A percentile compares a stretch with the other conserved stretches of the same genome.
phyloP scores from a whole-genome alignment of 2,329 filamentous ascomycete genomes.

The Thielaviopsis cerberus region DNA sequence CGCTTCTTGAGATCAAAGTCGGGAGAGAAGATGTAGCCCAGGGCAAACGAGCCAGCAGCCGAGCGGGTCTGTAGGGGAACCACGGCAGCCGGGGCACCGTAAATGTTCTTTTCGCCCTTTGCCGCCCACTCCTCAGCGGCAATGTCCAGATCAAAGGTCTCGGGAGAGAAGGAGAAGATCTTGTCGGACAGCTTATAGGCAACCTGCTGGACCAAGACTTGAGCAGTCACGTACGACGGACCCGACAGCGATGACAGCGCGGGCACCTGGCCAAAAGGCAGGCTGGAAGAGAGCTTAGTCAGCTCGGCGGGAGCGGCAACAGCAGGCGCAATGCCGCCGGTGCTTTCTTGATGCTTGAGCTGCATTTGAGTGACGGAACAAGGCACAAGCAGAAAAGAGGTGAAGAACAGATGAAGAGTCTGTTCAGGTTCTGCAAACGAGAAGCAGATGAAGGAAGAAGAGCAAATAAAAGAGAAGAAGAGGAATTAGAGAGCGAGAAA shows the following conservation, averaged over 20 bases:
- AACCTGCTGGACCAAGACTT: conserved; percentile 87
- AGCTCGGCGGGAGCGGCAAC: conserved; percentile 5
- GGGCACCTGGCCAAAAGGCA: conserved; percentile 39
- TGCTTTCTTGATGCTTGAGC: conserved; percentile 12
- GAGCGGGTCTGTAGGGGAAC: conserved; percentile 69
- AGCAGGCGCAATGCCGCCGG: conserved; percentile 7
- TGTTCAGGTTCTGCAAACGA: background rate
- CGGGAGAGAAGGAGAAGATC: conserved; percentile 89
- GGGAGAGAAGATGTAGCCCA: conserved; percentile 94
- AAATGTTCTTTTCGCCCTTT: conserved; percentile 54
- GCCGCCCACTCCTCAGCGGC: conserved; percentile 63
- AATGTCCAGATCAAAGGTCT: conserved; percentile 77
- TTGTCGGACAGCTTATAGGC: conserved; percentile 91
- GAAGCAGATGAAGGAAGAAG: background rate
- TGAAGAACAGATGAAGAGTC: background rate
- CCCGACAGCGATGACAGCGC: conserved; percentile 49
- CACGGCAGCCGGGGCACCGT: conserved; percentile 62
- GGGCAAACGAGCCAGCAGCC: conserved; percentile 74
- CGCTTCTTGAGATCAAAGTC: conserved; percentile 88
- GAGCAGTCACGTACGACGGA: conserved; percentile 80
- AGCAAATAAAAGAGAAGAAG: background rate
- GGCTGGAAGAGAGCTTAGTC: conserved; percentile 25
- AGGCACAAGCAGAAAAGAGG: background rate
- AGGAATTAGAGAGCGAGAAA: background rate
- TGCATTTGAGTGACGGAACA: conserved; percentile 9